A percentile compares a stretch with the other conserved stretches of the same genome.
phyloP scores from a whole-genome alignment of 2,329 filamentous ascomycete species.

The Trichoderma koningii region DNA sequence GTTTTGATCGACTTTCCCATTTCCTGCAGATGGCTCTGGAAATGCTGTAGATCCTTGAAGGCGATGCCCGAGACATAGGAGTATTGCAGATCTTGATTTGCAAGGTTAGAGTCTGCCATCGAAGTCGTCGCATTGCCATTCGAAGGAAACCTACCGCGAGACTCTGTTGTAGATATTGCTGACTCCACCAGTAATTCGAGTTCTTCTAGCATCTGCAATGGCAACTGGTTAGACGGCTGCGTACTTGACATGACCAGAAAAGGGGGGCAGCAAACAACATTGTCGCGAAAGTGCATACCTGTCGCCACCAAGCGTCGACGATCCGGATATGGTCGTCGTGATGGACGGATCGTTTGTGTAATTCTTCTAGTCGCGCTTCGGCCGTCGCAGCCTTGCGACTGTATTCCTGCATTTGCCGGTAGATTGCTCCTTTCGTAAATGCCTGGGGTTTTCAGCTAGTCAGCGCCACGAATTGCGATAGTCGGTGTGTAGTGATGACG shows the following conservation, averaged over 20 bases:
- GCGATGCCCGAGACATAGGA: conserved; percentile 60
- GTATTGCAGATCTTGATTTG: too few species aligned
- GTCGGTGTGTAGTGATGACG: conserved; percentile 23
- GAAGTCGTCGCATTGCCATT: background rate
- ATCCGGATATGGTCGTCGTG: conserved; percentile 92
- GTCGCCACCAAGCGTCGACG: conserved; percentile 91
- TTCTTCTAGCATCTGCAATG: conserved; percentile 61
- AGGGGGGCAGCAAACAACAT: too few species aligned
- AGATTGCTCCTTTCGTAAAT: conserved; percentile 83
- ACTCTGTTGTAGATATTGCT: conserved; percentile 39
- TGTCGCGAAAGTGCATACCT: conserved; percentile 58
- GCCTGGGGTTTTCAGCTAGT: conserved; percentile 35
- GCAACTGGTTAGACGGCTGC: background rate
- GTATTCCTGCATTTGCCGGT: conserved; percentile 97
- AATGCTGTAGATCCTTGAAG: conserved; percentile 68
- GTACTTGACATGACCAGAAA: background rate
- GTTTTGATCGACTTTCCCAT: conserved; percentile 76
- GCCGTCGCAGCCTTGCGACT: conserved; percentile 84
- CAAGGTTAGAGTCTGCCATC: background rate
- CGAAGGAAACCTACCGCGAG: conserved; percentile 24
- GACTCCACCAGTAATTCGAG: conserved; percentile 60
- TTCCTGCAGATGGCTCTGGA: conserved; percentile 77
- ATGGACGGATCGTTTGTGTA: conserved; percentile 74
- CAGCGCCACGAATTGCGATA: conserved; percentile 20
- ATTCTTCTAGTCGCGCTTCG: conserved; percentile 77